Evolutionary conservation across 2,329 filamentous ascomycete genomes (phyloP), one percentile per base, ranked within the genome.

Genomic region (Neofusicoccum laricinum): DNA sequence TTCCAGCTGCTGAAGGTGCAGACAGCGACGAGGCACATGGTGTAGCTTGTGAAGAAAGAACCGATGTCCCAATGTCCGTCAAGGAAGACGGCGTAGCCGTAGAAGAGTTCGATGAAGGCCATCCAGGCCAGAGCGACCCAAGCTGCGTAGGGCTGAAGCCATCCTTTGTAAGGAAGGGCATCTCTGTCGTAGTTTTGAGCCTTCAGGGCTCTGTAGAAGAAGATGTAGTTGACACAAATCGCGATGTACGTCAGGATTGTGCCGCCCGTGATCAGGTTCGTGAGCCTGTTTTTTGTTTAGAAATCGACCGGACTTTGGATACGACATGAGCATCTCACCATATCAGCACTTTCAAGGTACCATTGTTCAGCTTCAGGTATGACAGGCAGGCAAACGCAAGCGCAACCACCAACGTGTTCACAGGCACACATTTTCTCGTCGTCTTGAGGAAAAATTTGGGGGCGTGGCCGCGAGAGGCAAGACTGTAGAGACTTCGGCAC

Each of bases 361-460:
- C 82, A 67, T 85, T 83, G 8, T 86, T 89, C n/a, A 95, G 83
- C 74, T 93, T 88, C 57, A 93, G 78, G 76, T 93, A 95, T 3
- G 88, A 86, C 12, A 96, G 79, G 7, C 92, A 80, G 1, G 89
- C 85, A 69, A 95, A 87, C 3, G 85, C 73, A 51, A 92, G 82
- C 0, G 90, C 89, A 34, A 88, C 75, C 1, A 75, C 68, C 46
- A 94, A 90, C 71, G 88, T 91, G 76, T 90, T 91, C 67, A 92
- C 83, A 0, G 92, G 91, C 0, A 94, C 86, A 71, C 88, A 88
- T 6, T 82, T 82, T 68, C 79, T 82, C 11, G 84, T 90, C 72
- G 82, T 86, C 73, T 85, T 83, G 67, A 81, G 80, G 25, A 90
- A 79, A 71, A 89, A 72, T 51, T 75, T 78, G 0, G 84, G 84